These are phyloP conservation scores for Aureobasidium namibiae DNA, from an alignment of 2,329 filamentous ascomycete genomes.

Conservation along the genomic window DNA sequence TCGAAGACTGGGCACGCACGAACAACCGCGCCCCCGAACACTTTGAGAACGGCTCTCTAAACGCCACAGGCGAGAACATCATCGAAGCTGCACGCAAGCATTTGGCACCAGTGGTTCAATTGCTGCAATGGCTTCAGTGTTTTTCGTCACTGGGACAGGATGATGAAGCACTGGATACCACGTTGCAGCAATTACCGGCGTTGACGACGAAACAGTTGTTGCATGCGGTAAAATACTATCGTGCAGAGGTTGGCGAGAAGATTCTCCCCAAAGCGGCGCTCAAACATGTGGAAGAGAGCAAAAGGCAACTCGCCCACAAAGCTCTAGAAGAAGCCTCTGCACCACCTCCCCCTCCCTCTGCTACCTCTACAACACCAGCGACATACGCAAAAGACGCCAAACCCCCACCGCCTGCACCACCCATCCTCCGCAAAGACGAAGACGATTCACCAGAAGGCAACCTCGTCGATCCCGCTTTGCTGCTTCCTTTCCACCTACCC, in stretches of 20 bases:
- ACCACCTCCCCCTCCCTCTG: too few species aligned
- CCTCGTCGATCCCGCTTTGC: conserved; percentile 79
- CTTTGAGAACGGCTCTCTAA: conserved; percentile 86
- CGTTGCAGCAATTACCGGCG: conserved; percentile 77
- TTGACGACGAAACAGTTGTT: conserved; percentile 83
- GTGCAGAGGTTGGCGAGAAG: conserved; percentile 92
- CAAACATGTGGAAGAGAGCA: conserved; percentile 74
- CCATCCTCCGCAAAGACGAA: conserved; percentile 39
- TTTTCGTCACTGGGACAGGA: conserved; percentile 93
- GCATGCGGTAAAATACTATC: conserved; percentile 86
- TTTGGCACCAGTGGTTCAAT: conserved; percentile 80
- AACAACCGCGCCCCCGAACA: conserved; percentile 95
- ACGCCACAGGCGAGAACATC: conserved; percentile 75
- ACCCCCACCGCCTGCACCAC: neutral
- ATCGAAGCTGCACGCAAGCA: conserved; percentile 77
- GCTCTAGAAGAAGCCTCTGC: conserved; percentile 18
- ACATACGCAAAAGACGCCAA: neutral
- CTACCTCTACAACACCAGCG: neutral
- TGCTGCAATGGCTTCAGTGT: conserved; percentile 95
- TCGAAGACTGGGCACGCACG: conserved; percentile 90
- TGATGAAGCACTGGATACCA: conserved; percentile 77
- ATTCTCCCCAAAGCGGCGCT: conserved; percentile 78
- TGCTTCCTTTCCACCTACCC: conserved; percentile 90
- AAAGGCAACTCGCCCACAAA: conserved; percentile 56
- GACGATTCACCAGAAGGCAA: conserved; percentile 66